These are phyloP conservation scores for Capsicum baccatum DNA, from an alignment of 257 asterid species.

Conservation along the genomic window DNA sequence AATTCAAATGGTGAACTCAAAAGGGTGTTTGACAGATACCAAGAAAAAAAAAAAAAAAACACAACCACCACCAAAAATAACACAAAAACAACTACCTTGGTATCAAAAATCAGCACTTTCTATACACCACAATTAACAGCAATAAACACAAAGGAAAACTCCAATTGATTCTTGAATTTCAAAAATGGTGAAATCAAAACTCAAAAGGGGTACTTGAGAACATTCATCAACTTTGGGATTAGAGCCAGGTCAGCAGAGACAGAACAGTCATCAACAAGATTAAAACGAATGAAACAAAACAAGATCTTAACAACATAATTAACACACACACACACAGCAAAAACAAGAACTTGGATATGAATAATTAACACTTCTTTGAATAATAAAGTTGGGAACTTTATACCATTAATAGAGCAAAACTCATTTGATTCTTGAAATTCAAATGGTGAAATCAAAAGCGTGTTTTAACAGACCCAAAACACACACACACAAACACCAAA, in stretches of 20 bases:
- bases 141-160: background rate
- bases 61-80: too few species aligned
- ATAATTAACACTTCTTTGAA: background rate
- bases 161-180: conserved; percentile 7
- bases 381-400: conserved; percentile 2
- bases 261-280: too few species aligned
- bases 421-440: background rate
- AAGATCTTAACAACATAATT: background rate
- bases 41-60: too few species aligned
- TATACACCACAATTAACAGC: background rate
- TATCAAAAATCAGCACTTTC: background rate
- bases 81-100: too few species aligned
- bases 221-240: too few species aligned
- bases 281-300: too few species aligned
- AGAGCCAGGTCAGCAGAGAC: too few species aligned
- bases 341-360: background rate
- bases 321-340: conserved; percentile 8
- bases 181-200: conserved; percentile 5
- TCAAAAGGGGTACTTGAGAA: background rate
- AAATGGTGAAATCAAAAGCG: background rate
- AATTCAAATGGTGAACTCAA: background rate
- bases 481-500: background rate
- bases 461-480: too few species aligned
- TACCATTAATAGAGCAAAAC: conserved; percentile 10
- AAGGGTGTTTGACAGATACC: background rate